These are phyloP conservation scores for Tieghemostelium lacteum DNA, from an alignment of 78 protist genomes.

Conservation along the genomic window DNA sequence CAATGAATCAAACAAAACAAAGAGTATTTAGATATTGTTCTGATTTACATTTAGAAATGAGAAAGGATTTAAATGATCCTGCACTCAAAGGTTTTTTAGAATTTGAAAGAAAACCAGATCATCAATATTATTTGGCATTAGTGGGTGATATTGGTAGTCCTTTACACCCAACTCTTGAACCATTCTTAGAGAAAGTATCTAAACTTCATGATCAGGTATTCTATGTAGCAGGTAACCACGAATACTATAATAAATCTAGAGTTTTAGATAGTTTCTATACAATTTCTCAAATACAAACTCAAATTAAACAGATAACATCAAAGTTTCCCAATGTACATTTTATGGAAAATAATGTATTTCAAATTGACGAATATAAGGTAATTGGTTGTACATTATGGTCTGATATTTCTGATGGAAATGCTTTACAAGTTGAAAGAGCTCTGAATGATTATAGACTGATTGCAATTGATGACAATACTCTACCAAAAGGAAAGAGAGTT, in stretches of 20 bases:
- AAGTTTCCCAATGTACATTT: neutral
- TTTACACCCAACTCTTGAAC: neutral
- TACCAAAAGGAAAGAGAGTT: neutral
- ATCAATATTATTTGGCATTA: conserved; percentile 11
- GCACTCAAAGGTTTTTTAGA: neutral
- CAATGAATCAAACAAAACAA: too few relatives aligned
- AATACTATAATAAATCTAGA: neutral
- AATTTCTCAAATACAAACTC: neutral
- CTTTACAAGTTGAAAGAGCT: neutral
- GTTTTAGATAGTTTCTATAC: neutral
- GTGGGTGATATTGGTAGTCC: conserved; percentile 6
- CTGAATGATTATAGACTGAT: conserved; percentile 1
- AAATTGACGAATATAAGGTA: conserved; percentile 8
- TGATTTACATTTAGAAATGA: conserved; percentile 67
- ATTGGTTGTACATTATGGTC: conserved; percentile 17
- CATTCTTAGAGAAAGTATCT: neutral
- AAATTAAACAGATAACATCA: neutral
- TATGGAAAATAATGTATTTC: neutral
- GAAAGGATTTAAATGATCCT: too few relatives aligned
- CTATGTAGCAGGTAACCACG: conserved; percentile 17
- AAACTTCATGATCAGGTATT: neutral
- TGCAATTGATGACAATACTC: neutral
- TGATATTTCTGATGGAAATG: neutral
- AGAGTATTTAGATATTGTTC: conserved; percentile 50
- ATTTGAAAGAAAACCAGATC: conserved; percentile 25